phyloP scores from a whole-genome alignment of 495 filamentous ascomycete species.

The Rostrohypoxylon terebratum region DNA sequence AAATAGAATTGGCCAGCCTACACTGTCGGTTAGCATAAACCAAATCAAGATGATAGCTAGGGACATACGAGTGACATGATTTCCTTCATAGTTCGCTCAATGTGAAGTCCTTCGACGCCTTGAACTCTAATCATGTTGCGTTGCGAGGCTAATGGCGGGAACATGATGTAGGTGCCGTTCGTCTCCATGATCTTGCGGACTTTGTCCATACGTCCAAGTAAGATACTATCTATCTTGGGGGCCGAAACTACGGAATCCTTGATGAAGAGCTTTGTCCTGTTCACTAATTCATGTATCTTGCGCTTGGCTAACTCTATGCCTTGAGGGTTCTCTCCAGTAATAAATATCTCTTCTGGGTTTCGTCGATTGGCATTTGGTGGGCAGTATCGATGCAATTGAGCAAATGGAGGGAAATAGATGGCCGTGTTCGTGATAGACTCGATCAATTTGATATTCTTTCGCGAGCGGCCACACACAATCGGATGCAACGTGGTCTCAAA shows the following conservation, averaged over 20 bases:
- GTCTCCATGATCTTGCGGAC: constrained; percentile 97
- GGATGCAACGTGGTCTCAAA: constrained; percentile 90
- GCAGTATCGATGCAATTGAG: constrained; percentile 86
- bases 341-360: constrained; percentile 89
- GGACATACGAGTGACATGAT: constrained; percentile 87
- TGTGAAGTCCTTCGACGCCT: constrained; percentile 88
- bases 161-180: constrained; percentile 92
- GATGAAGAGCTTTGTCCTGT: constrained; percentile 81
- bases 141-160: constrained; percentile 85
- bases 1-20: constrained; percentile 97
- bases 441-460: constrained; percentile 97
- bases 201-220: constrained; percentile 92
- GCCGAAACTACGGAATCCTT: constrained; percentile 89
- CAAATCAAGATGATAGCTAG: background rate
- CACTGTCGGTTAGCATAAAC: constrained; percentile 48
- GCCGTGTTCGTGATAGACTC: constrained; percentile 93
- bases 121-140: constrained; percentile 86
- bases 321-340: constrained; percentile 85
- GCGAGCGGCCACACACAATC: constrained; percentile 86
- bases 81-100: constrained; percentile 92
- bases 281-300: constrained; percentile 84
- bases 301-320: constrained; percentile 87
- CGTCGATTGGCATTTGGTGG: constrained; percentile 81
- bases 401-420: constrained; percentile 97
- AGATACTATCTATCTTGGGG: constrained; percentile 91